Conservation (phyloP, 306 rosid species). For the Cajanus cajan region DNA sequence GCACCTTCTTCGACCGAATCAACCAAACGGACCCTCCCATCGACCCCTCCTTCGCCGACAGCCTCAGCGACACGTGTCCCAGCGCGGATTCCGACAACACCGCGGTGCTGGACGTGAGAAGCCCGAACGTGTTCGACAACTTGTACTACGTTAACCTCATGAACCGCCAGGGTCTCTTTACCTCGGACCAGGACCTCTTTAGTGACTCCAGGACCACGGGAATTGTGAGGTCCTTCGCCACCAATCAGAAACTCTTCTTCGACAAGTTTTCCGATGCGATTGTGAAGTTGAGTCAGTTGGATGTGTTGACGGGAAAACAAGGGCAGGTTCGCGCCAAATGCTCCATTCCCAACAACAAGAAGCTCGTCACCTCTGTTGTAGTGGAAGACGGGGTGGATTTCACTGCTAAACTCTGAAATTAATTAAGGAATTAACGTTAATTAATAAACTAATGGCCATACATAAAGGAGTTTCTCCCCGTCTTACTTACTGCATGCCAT, state of each 20-base stretch:
- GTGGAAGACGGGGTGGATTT: slow-evolving; percentile 25
- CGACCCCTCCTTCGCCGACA: slow-evolving; percentile 37
- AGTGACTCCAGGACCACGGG: slow-evolving; percentile 27
- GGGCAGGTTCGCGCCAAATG: slow-evolving; percentile 53
- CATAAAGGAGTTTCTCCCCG: too few relatives aligned
- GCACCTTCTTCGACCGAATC: slow-evolving; percentile 35
- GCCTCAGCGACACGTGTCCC: slow-evolving; percentile 33
- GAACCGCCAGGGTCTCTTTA: slow-evolving; percentile 43
- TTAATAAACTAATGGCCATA: too few relatives aligned
- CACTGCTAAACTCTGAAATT: not conserved
- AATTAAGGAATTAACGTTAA: too few relatives aligned
- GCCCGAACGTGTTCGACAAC: slow-evolving; percentile 47
- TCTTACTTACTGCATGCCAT: too few relatives aligned
- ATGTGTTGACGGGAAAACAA: slow-evolving; percentile 42
- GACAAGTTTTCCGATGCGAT: slow-evolving; percentile 34
- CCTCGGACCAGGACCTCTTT: slow-evolving; percentile 51
- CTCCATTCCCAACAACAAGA: slow-evolving; percentile 1
- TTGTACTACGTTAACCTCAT: slow-evolving; percentile 40
- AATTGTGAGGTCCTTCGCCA: slow-evolving; percentile 41
- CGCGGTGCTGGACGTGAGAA: slow-evolving; percentile 37
- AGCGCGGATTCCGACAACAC: not conserved
- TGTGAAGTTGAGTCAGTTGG: slow-evolving; percentile 50
- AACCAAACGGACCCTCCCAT: slow-evolving; percentile 34
- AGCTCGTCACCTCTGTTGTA: not conserved
- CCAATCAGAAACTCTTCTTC: slow-evolving; percentile 37